Evolutionary conservation across 2,329 filamentous ascomycete species (phyloP).

Genomic region (Colletotrichum karsti): DNA sequence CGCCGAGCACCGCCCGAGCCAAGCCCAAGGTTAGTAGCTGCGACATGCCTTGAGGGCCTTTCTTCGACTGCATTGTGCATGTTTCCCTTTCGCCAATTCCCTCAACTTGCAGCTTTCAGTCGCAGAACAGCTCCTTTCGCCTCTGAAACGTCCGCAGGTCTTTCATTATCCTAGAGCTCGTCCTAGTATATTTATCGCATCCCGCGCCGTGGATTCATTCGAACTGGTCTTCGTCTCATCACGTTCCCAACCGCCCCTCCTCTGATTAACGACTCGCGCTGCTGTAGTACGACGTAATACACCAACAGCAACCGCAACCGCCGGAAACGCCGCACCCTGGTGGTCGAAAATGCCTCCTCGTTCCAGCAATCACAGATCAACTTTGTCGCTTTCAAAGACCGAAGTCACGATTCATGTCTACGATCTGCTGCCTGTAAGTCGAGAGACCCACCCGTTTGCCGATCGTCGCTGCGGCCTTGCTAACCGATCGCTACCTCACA

Average conservation of each 20-base stretch:
- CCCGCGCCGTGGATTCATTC: neutral
- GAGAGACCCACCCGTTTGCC: slow-evolving; percentile 16
- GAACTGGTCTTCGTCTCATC: neutral
- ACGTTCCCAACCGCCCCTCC: neutral
- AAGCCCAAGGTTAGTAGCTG: slow-evolving; percentile 11
- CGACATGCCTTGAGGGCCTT: neutral
- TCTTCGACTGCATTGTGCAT: slow-evolving; percentile 6
- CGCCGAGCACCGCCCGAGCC: slow-evolving; percentile 23
- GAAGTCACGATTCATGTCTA: slow-evolving; percentile 82
- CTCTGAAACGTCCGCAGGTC: slow-evolving; percentile 1
- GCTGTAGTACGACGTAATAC: neutral
- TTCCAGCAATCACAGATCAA: slow-evolving; percentile 64
- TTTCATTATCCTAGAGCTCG: neutral
- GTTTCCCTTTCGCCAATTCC: neutral
- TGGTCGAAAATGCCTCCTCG: slow-evolving; percentile 22
- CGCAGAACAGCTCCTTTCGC: neutral
- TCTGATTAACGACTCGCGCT: slow-evolving; percentile 4
- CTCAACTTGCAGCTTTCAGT: neutral
- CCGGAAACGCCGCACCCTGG: neutral
- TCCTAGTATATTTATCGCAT: neutral
- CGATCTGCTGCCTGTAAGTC: slow-evolving; percentile 74
- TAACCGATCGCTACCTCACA: slow-evolving; percentile 41
- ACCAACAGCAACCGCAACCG: neutral
- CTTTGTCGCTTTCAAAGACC: slow-evolving; percentile 75
- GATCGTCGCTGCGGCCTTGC: neutral